These are phyloP conservation scores for Beauveria australis DNA, from an alignment of 2,329 filamentous ascomycete species.

Conservation along the genomic window DNA sequence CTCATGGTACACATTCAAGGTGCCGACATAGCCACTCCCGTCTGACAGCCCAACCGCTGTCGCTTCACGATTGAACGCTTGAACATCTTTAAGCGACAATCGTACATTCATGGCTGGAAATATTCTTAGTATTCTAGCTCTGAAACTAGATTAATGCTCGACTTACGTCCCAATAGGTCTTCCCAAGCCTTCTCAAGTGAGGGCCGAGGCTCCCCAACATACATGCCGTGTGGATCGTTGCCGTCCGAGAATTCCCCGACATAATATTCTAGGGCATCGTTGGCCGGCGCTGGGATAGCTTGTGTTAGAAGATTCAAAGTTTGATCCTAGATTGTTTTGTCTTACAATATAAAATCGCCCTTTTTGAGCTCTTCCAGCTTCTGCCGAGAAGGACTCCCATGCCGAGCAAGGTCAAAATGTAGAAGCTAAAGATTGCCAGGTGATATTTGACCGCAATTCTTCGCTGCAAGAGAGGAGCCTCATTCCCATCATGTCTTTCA, in stretches of 20 bases:
- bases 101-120: constrained; percentile 1
- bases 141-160: no score
- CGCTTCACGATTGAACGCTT: constrained; percentile 1
- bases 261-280: constrained; percentile 7
- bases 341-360: constrained; percentile 5
- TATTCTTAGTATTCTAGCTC: background rate
- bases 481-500: background rate
- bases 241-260: constrained; percentile 3
- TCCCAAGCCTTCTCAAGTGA: constrained; percentile 9
- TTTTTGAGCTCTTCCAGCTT: background rate
- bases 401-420: background rate
- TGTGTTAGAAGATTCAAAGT: background rate
- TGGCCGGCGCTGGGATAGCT: background rate
- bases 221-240: constrained; percentile 5
- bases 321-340: no score
- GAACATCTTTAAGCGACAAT: background rate
- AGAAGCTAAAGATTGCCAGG: constrained; percentile 5
- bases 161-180: constrained; percentile 6
- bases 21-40: constrained; percentile 9
- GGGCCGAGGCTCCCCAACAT: constrained; percentile 8
- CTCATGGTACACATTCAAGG: constrained; percentile 9
- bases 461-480: background rate
- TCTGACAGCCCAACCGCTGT: constrained; percentile 9
- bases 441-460: background rate
- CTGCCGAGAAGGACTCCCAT: background rate